These are phyloP conservation scores for Penicillium goetzii DNA, from an alignment of 495 filamentous ascomycete species.

Conservation along the genomic window DNA sequence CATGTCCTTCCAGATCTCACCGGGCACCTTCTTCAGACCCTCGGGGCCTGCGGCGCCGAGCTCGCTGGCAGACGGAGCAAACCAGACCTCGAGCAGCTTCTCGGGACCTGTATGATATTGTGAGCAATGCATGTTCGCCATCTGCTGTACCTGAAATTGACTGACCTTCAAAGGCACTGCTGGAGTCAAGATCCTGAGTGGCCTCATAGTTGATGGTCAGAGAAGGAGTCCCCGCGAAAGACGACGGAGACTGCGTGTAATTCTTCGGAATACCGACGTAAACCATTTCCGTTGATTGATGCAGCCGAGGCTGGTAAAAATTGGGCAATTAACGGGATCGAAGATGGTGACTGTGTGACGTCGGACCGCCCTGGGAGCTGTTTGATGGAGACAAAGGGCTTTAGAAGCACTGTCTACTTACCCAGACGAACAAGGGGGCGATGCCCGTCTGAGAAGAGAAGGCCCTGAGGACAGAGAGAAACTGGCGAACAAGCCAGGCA, in stretches of 20 bases:
- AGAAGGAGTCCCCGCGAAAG: slow-evolving; percentile 74
- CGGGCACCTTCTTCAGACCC: slow-evolving; percentile 84
- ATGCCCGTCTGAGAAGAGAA: slow-evolving; percentile 91
- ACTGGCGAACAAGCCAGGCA: slow-evolving; percentile 66
- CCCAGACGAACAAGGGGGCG: slow-evolving; percentile 86
- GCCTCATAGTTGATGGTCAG: slow-evolving; percentile 97
- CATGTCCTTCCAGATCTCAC: slow-evolving; percentile 93
- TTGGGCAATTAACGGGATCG: slow-evolving; percentile 18
- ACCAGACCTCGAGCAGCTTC: slow-evolving; percentile 99
- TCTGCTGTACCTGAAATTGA: background rate
- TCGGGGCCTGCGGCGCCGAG: slow-evolving; percentile 68
- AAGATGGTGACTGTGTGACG: slow-evolving; percentile 32
- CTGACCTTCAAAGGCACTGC: slow-evolving; percentile 93
- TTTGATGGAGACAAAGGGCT: slow-evolving; percentile 41
- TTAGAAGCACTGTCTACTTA: slow-evolving; percentile 67
- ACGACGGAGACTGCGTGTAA: slow-evolving; percentile 80
- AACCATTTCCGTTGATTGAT: slow-evolving; percentile 70
- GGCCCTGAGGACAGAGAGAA: slow-evolving; percentile 70
- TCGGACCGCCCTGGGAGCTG: slow-evolving; percentile 32
- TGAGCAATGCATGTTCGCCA: slow-evolving; percentile 12
- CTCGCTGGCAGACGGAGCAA: slow-evolving; percentile 78
- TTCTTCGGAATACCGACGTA: slow-evolving; percentile 75
- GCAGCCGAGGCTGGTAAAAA: slow-evolving; percentile 28
- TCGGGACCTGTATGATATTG: slow-evolving; percentile 71
- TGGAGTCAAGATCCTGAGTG: slow-evolving; percentile 91